Conservation (phyloP, 192 early-diverging fungal species). For the Rhizoclosmatium globosum region DNA sequence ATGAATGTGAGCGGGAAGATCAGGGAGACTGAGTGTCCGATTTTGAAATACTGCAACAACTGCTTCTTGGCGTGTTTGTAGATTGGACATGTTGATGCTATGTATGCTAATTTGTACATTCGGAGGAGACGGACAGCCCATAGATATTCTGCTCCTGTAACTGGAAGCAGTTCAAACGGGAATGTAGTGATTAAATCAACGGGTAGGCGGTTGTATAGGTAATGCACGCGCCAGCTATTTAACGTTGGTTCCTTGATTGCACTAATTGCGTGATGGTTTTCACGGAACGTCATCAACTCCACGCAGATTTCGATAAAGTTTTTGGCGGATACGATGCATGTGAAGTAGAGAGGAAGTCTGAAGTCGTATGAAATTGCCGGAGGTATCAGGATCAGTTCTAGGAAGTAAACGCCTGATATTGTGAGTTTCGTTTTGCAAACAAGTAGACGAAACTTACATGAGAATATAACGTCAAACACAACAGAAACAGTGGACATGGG, state of each 20-base stretch:
- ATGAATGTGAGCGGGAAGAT: slow-evolving; percentile 9
- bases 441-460: neutral
- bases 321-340: neutral
- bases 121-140: neutral
- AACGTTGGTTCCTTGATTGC: neutral
- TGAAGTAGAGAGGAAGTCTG: neutral
- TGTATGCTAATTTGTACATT: neutral
- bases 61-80: neutral
- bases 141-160: neutral
- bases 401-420: neutral
- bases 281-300: neutral
- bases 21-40: neutral
- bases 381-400: neutral
- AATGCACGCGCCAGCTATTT: slow-evolving; percentile 4
- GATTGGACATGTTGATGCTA: neutral
- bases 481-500: neutral
- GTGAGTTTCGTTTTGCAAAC: neutral
- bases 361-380: neutral
- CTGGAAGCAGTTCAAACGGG: slow-evolving; percentile 11
- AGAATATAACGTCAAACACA: neutral
- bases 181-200: neutral
- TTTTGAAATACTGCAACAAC: neutral
- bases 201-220: neutral
- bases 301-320: neutral
- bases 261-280: slow-evolving; percentile 1